phyloP scores from a whole-genome alignment of 306 rosid genomes.

The Trifolium repens region DNA sequence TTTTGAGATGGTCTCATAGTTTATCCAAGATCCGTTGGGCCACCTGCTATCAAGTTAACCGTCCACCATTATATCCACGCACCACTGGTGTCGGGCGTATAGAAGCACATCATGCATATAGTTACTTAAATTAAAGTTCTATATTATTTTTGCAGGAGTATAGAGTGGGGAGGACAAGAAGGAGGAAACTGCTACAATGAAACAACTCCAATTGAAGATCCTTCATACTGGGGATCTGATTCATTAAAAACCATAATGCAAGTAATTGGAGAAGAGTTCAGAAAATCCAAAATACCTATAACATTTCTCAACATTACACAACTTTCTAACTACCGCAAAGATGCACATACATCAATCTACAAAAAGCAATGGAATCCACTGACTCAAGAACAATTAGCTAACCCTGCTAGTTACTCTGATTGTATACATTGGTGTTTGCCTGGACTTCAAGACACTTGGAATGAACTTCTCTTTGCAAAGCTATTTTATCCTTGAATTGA shows the following conservation, averaged over 20 bases:
- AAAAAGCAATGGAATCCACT: conserved; percentile 91
- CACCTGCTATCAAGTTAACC: too few species aligned
- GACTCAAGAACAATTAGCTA: conserved; percentile 73
- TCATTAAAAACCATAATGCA: conserved; percentile 67
- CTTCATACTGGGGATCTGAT: conserved; percentile 81
- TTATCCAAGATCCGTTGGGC: too few species aligned
- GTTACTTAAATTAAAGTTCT: background rate
- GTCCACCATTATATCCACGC: too few species aligned
- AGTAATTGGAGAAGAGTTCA: conserved; percentile 74
- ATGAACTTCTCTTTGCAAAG: conserved; percentile 84
- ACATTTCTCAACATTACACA: conserved; percentile 88
- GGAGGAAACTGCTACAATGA: conserved; percentile 87
- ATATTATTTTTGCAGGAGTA: conserved; percentile 56
- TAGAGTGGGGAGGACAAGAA: conserved; percentile 80
- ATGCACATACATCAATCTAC: conserved; percentile 91
- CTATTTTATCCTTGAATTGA: conserved; percentile 63
- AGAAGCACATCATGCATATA: background rate
- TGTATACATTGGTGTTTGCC: conserved; percentile 96
- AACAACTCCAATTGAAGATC: conserved; percentile 76
- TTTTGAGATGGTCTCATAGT: too few species aligned
- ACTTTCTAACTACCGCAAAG: conserved; percentile 78
- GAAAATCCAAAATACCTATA: conserved; percentile 62
- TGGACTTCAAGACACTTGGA: conserved; percentile 97
- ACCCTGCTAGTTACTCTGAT: conserved; percentile 85
- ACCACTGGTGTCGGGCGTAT: too few species aligned